Conservation (phyloP, 2,329 filamentous ascomycete species). For the Sporothrix protearum region DNA sequence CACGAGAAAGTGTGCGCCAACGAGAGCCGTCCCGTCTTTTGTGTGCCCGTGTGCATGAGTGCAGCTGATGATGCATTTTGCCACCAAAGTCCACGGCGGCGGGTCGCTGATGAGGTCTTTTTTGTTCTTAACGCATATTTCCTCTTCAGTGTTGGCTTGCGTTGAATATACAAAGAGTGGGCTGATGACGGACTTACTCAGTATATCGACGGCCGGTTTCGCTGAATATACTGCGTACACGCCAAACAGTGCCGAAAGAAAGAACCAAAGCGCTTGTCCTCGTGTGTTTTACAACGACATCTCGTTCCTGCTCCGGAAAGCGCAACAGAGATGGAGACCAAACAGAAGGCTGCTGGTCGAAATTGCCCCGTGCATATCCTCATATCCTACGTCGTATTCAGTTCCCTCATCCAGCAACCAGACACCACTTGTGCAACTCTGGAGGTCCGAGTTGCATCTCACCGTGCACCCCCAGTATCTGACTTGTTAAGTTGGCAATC, state of each 20-base stretch:
- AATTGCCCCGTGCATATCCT: not conserved
- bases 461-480: not conserved
- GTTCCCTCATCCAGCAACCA: not conserved
- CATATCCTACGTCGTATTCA: too few species aligned
- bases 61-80: not conserved
- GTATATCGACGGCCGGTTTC: not conserved
- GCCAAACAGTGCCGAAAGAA: not conserved
- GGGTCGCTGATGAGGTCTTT: not conserved
- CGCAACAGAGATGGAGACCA: not conserved
- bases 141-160: not conserved
- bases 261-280: not conserved
- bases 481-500: not conserved
- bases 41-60: not conserved
- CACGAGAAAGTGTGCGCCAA: not conserved
- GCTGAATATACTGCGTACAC: not conserved
- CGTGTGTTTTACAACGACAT: not conserved
- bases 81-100: not conserved
- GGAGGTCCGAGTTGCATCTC: constrained; percentile 1
- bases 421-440: not conserved
- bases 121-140: too few species aligned
- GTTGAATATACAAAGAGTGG: not conserved
- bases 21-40: not conserved
- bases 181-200: not conserved
- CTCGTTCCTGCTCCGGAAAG: not conserved
- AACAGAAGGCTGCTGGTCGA: not conserved